Percentiles rank a stretch among this genome's conserved stretches.
phyloP scores from a whole-genome alignment of 139 green algal genomes.

The Spirogloea muscicola region DNA sequence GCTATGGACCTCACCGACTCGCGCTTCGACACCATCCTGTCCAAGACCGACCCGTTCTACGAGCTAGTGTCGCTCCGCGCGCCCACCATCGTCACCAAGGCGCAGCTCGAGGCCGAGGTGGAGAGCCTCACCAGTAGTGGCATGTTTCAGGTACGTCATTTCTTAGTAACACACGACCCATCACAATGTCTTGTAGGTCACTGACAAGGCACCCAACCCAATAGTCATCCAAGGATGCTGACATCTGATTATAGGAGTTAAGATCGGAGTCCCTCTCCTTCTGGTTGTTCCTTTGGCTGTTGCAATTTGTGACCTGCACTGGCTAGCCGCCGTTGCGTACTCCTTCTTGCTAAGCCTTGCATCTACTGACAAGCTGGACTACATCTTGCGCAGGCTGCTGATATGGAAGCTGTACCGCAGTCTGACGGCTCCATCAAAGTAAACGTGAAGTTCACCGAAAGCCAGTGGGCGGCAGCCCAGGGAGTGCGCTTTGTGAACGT shows the following conservation, averaged over 20 bases:
- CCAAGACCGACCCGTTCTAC: slow-evolving; percentile 32
- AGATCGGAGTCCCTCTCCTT: no score
- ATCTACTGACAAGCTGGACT: no score
- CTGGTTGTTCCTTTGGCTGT: no score
- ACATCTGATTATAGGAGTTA: no score
- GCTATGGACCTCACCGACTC: slow-evolving; percentile 29
- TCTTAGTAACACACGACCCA: no score
- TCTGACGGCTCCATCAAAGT: slow-evolving; percentile 10
- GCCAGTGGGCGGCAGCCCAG: slow-evolving; percentile 17
- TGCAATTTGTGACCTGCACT: no score
- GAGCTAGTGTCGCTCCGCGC: slow-evolving; percentile 12
- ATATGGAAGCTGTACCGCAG: not conserved
- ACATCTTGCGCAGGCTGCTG: no score
- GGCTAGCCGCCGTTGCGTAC: no score
- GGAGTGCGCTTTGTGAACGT: slow-evolving; percentile 20
- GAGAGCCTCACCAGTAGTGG: slow-evolving; percentile 1
- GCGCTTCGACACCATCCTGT: slow-evolving; percentile 7
- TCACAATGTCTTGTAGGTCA: no score
- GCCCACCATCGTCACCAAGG: slow-evolving; percentile 8
- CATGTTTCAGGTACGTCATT: slow-evolving; percentile 36
- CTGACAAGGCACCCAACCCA: no score
- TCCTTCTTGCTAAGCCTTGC: no score
- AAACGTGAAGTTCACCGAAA: slow-evolving; percentile 24
- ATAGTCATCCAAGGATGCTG: no score
- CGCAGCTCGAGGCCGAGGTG: slow-evolving; percentile 26